Evolutionary conservation across 352 stramenopile genomes (phyloP).

Genomic region (Globisporangium sylvaticum): DNA sequence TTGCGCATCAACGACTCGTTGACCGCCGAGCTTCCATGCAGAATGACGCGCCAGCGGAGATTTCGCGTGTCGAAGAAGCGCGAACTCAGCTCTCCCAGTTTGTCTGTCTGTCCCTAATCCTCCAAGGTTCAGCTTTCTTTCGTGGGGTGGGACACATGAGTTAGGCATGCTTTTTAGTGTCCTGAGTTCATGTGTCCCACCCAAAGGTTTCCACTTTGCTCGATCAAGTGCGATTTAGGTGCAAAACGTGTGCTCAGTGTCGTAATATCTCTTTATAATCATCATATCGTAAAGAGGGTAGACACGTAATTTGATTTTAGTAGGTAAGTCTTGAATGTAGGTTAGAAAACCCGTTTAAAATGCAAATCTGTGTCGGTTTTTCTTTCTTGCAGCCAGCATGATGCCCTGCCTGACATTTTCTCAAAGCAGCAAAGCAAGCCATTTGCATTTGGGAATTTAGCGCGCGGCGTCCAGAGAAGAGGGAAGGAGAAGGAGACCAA

Average conservation of each 20-base stretch:
- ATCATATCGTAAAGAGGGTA: background rate
- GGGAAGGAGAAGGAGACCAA: background rate
- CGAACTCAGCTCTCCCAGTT: too few relatives aligned
- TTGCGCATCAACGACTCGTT: background rate
- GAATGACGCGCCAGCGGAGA: conserved; percentile 4
- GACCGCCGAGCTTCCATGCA: background rate
- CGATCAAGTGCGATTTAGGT: background rate
- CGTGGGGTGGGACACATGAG: background rate
- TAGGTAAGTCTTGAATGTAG: background rate
- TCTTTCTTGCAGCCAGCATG: background rate
- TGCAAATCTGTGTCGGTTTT: background rate
- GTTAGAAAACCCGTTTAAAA: background rate
- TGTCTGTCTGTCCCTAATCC: too few relatives aligned
- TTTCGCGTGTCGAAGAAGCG: background rate
- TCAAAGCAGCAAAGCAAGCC: background rate
- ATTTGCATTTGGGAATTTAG: background rate
- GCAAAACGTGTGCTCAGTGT: background rate
- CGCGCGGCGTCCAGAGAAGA: background rate
- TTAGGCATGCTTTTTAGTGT: background rate
- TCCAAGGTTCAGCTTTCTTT: background rate
- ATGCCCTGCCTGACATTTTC: background rate
- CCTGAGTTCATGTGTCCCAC: background rate
- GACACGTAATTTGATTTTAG: background rate
- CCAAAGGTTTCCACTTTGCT: background rate
- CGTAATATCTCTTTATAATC: background rate